These are phyloP conservation scores for Neofusicoccum ribis DNA, from an alignment of 2,329 filamentous ascomycete species.

Conservation along the genomic window DNA sequence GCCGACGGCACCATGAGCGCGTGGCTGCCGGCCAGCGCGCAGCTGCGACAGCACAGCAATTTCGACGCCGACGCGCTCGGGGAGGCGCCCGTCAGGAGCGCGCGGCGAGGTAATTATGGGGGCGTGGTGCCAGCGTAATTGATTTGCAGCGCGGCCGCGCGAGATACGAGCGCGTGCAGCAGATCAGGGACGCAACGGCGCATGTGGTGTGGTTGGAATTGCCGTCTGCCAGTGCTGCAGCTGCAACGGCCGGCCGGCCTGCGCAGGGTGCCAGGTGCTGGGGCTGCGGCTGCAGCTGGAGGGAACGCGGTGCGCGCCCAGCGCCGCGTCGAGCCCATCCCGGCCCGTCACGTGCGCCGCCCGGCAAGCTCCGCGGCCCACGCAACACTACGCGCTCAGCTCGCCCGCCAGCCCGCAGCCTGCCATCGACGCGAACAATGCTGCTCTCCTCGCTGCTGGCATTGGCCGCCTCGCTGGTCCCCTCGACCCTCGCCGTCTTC, in stretches of 20 bases:
- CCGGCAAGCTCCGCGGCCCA: constrained; percentile 9
- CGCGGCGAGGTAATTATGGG: not conserved
- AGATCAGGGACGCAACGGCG: constrained; percentile 16
- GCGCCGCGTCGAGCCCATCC: not conserved
- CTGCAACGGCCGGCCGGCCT: not conserved
- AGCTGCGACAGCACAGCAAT: constrained; percentile 9
- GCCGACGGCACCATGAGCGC: constrained; percentile 7
- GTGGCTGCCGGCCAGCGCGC: constrained; percentile 8
- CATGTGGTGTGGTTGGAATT: not conserved
- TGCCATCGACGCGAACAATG: constrained; percentile 30
- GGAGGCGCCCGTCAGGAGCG: not conserved
- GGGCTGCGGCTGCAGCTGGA: too few species aligned
- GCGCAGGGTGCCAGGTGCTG: too few species aligned
- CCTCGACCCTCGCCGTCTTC: constrained; percentile 69
- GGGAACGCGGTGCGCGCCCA: not conserved
- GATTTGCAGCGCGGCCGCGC: not conserved
- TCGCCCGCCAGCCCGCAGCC: constrained; percentile 8
- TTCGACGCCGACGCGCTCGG: not conserved
- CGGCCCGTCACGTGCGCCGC: not conserved
- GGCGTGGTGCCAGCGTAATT: constrained; percentile 11
- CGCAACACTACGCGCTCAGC: constrained; percentile 8
- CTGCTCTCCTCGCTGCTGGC: constrained; percentile 37
- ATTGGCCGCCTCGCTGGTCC: constrained; percentile 46
- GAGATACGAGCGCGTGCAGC: constrained; percentile 7
- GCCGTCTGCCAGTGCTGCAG: not conserved